phyloP scores from a whole-genome alignment of 1,284 basidiomycete genomes.

The Ceratobasidium sp. region DNA sequence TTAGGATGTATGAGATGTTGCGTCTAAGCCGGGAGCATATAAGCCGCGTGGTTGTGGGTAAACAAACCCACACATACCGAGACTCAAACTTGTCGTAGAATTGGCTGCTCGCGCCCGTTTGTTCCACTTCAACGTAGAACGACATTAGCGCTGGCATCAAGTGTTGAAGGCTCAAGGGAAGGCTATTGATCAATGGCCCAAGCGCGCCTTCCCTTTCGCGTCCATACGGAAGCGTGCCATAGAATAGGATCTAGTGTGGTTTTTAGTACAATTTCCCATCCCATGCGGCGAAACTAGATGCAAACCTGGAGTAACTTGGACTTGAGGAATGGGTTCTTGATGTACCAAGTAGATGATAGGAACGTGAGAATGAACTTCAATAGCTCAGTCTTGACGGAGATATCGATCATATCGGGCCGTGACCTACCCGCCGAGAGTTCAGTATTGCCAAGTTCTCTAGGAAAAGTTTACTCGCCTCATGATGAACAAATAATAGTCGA shows the following conservation, averaged over 20 bases:
- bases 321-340: constrained; percentile 98
- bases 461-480: constrained; percentile 67
- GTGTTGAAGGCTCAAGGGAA: constrained; percentile 86
- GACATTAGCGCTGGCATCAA: constrained; percentile 93
- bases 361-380: constrained; percentile 92
- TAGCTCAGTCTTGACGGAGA: constrained; percentile 88
- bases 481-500: constrained; percentile 88
- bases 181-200: constrained; percentile 83
- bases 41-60: constrained; percentile 25
- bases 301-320: constrained; percentile 94
- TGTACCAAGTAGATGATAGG: constrained; percentile 93
- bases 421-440: constrained; percentile 60
- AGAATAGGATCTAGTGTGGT: constrained; percentile 76
- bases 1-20: constrained; percentile 86
- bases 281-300: constrained; percentile 27
- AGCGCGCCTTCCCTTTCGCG: constrained; percentile 82
- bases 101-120: constrained; percentile 96
- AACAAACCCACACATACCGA: constrained; percentile 18
- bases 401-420: constrained; percentile 81
- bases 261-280: neutral
- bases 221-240: constrained; percentile 81
- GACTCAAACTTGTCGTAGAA: constrained; percentile 93
- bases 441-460: constrained; percentile 10
- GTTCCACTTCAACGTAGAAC: constrained; percentile 98
- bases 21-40: constrained; percentile 62